Evolutionary conservation across 2,329 filamentous ascomycete species (phyloP), one percentile per base, ranked within the genome.

Genomic region (Aureobasidium sp.): DNA sequence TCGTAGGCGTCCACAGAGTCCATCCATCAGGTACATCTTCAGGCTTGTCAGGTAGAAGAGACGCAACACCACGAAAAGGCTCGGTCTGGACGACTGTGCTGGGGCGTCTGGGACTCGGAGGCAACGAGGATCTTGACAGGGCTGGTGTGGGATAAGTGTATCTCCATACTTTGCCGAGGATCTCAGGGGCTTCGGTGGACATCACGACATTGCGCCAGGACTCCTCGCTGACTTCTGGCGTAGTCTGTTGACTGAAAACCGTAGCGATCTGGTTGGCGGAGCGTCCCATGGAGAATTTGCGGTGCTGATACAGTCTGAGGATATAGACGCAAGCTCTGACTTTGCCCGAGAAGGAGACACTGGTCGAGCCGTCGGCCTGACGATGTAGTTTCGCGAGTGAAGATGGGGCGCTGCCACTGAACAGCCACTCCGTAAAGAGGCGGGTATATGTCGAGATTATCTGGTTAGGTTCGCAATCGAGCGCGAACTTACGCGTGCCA

Each of bases 361-460:
- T 61, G 20, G 57, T 61, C 22, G 58, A 41, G 27, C 51, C 57
- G 9, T 55, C 27, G 49, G 57, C 11, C 25, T 25, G 27, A 44
- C 25, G 34, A 41, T 57, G 51, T 7, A 56, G 48, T 52, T 57
- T 56, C 8, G 57, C 25, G 39, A 55, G 29, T 15, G 49, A 44
- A 51, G 57, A 17, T 17, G 62, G 42, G 17, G 53, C 44, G 27
- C 49, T 9, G 22, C 49, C 57, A 15, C 49, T 57, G 25, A 64
- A 61, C 14, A 62, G 22, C 47, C 41, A 42, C 22, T 31, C 39
- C 1, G 53, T 60, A 41, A 51, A 61, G 55, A 64, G 61, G 11
- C 63, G 45, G 3, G 25, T 31, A 42, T 53, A 52, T 20, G 31
- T 56, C 12, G 49, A 11, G 42, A 41, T 8, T 20, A n/a, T 20